phyloP scores from a whole-genome alignment of 305 asterid species.

The Fraxinus xanthoxyloides region DNA sequence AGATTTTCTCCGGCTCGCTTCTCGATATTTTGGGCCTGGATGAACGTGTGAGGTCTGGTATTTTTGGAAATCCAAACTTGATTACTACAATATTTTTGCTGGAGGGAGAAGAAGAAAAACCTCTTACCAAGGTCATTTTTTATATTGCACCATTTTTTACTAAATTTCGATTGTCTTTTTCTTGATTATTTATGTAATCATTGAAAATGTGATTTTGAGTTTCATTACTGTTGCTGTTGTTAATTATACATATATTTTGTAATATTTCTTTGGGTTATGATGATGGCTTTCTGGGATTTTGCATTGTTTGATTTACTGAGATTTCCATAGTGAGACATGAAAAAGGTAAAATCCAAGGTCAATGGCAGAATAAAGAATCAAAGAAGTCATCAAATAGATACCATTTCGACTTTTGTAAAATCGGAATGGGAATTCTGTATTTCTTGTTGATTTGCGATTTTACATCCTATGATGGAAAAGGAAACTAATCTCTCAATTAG shows the following conservation, averaged over 20 bases:
- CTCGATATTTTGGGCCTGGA: too few relatives aligned
- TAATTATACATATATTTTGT: background rate
- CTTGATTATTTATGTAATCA: constrained; percentile 2
- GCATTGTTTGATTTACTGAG: background rate
- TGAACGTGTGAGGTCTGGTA: too few relatives aligned
- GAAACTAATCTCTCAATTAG: too few relatives aligned
- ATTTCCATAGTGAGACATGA: background rate
- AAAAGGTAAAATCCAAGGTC: background rate
- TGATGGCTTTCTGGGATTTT: background rate
- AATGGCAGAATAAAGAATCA: too few relatives aligned
- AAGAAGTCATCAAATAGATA: too few relatives aligned
- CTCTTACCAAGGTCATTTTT: constrained; percentile 22
- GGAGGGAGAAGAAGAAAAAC: constrained; percentile 20
- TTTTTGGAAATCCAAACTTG: constrained; percentile 38
- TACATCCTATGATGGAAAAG: too few relatives aligned
- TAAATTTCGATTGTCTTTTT: background rate
- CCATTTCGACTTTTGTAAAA: too few relatives aligned
- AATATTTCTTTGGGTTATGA: background rate
- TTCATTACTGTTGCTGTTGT: background rate
- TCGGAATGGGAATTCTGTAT: too few relatives aligned
- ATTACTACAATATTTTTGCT: constrained; percentile 61
- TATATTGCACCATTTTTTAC: background rate
- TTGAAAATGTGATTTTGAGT: background rate
- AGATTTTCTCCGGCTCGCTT: too few relatives aligned
- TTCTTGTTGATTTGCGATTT: too few relatives aligned